Percentiles rank a stretch among this genome's conserved stretches.
phyloP scores from a whole-genome alignment of 1,284 basidiomycete genomes.

The Lignosus rhinocerotis region DNA sequence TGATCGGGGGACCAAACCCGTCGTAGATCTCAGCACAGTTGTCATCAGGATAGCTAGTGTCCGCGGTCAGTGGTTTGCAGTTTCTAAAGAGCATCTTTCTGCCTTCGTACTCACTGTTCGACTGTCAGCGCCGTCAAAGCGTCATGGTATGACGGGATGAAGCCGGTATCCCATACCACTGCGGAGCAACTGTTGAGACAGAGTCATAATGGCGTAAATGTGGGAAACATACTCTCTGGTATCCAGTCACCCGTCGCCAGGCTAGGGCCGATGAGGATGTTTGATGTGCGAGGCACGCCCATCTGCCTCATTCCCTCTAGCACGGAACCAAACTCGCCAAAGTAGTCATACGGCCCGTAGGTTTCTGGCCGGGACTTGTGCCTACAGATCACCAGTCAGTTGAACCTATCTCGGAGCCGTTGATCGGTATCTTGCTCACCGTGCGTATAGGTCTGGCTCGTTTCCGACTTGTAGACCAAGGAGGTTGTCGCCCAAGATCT shows the following conservation, averaged over 20 bases:
- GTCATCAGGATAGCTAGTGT: conserved; percentile 46
- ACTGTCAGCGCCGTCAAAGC: conserved; percentile 53
- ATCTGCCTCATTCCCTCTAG: conserved; percentile 43
- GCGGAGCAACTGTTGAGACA: neutral
- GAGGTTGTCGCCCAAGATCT: conserved; percentile 43
- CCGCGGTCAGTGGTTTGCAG: neutral
- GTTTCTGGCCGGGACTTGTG: conserved; percentile 32
- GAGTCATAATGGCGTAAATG: neutral
- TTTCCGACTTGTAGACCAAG: conserved; percentile 52
- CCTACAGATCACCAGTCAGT: conserved; percentile 13
- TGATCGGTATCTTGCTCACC: conserved; percentile 17
- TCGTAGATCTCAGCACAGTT: conserved; percentile 59
- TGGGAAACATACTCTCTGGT: conserved; percentile 35
- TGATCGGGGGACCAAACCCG: conserved; percentile 24
- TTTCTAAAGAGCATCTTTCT: neutral
- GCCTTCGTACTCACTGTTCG: conserved; percentile 44
- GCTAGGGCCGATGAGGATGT: conserved; percentile 63
- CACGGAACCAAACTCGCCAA: conserved; percentile 45
- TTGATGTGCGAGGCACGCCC: conserved; percentile 40
- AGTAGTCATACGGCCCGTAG: conserved; percentile 49
- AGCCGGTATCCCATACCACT: conserved; percentile 59
- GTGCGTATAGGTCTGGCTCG: conserved; percentile 55
- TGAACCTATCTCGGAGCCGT: conserved; percentile 26
- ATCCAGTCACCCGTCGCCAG: conserved; percentile 52
- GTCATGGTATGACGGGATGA: conserved; percentile 47